Evolutionary conservation across 140 eudicot genomes (phyloP).

Genomic region (Senecio squalidus): DNA sequence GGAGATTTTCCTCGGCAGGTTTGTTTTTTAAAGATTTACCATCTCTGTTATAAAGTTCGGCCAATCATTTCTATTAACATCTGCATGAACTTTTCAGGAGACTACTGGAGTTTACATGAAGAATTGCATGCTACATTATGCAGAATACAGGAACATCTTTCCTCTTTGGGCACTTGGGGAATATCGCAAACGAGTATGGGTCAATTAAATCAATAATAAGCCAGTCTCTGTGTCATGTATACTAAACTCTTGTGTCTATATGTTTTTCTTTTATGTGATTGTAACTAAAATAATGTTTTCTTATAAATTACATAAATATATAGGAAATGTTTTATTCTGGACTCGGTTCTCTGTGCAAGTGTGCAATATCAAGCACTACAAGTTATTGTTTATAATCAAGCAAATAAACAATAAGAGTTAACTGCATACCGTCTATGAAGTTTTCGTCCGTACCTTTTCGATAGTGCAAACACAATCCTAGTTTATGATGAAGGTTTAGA

Average conservation of each 20-base stretch:
- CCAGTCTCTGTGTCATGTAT: not conserved
- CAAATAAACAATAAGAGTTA: too few relatives aligned
- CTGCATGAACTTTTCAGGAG: constrained; percentile 25
- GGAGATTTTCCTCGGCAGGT: constrained; percentile 64
- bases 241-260: not conserved
- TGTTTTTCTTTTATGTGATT: not conserved
- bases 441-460: too few relatives aligned
- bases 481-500: too few relatives aligned
- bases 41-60: not conserved
- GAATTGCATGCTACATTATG: constrained; percentile 49
- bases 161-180: constrained; percentile 59
- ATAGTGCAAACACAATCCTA: too few relatives aligned
- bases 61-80: not conserved
- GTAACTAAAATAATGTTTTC: not conserved
- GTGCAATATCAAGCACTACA: too few relatives aligned
- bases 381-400: too few relatives aligned
- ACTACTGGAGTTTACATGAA: constrained; percentile 46
- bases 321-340: not conserved
- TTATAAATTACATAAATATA: too few relatives aligned
- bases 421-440: too few relatives aligned
- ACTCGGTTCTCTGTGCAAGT: too few relatives aligned
- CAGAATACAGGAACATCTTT: constrained; percentile 45
- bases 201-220: not conserved
- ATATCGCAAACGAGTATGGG: constrained; percentile 47
- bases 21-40: not conserved